Conservation (phyloP, 2,329 filamentous ascomycete genomes). For the Botrytis hyacinthi region DNA sequence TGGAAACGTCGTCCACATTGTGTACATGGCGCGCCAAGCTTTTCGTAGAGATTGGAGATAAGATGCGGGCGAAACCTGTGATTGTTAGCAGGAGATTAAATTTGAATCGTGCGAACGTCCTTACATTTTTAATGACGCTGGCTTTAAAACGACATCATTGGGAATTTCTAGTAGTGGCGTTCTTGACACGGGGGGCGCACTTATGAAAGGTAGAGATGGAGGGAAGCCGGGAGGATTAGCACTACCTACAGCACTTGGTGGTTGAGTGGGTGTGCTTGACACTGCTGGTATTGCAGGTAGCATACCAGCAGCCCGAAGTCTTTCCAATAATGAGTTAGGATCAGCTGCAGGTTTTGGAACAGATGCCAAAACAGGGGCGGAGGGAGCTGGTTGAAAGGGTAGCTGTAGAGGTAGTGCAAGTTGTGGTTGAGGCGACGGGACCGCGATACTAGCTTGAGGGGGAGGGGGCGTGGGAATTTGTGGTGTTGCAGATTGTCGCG, state of each 20-base stretch:
- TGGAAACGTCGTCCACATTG: slow-evolving; percentile 89
- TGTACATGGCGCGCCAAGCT: slow-evolving; percentile 80
- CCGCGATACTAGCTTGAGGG: slow-evolving; percentile 42
- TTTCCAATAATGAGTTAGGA: slow-evolving; percentile 59
- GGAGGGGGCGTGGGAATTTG: slow-evolving; percentile 49
- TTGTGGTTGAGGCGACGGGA: slow-evolving; percentile 51
- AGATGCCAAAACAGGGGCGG: slow-evolving; percentile 39
- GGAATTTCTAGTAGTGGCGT: slow-evolving; percentile 33
- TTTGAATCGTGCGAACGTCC: slow-evolving; percentile 35
- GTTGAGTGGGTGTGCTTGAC: slow-evolving; percentile 41
- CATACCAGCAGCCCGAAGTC: slow-evolving; percentile 66
- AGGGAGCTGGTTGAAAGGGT: slow-evolving; percentile 34
- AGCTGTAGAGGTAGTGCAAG: slow-evolving; percentile 40
- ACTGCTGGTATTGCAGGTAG: slow-evolving; percentile 48
- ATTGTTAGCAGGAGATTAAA: slow-evolving; percentile 24
- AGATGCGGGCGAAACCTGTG: slow-evolving; percentile 70
- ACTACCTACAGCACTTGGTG: slow-evolving; percentile 44
- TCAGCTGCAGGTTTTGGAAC: slow-evolving; percentile 42
- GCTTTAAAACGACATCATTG: slow-evolving; percentile 59
- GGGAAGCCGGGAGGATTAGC: slow-evolving; percentile 42
- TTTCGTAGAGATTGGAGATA: slow-evolving; percentile 72
- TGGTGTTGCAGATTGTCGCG: slow-evolving; percentile 51
- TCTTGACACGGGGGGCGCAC: slow-evolving; percentile 30
- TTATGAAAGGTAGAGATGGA: slow-evolving; percentile 36
- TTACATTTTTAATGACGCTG: slow-evolving; percentile 71